These are phyloP conservation scores for Clavariopsis aquatica DNA, from an alignment of 495 filamentous ascomycete species.

Conservation along the genomic window DNA sequence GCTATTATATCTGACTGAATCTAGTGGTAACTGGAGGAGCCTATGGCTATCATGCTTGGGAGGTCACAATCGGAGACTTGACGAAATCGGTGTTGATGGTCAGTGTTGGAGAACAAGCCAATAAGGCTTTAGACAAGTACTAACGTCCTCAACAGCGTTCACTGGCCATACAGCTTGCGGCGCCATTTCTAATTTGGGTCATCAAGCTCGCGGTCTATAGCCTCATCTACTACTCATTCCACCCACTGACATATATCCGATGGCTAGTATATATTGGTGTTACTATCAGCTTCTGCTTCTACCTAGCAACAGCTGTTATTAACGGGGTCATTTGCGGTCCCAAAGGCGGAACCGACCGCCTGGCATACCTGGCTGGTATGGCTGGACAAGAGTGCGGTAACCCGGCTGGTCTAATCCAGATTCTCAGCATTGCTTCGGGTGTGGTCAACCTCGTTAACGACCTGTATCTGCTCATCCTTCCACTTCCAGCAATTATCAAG, in stretches of 20 bases:
- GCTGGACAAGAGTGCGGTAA: conserved; percentile 1
- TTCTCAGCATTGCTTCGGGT: neutral
- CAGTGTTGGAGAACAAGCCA: neutral
- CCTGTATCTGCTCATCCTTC: conserved; percentile 8
- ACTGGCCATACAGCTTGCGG: neutral
- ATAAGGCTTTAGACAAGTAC: neutral
- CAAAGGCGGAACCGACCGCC: conserved; percentile 1
- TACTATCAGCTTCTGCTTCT: neutral
- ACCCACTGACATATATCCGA: neutral
- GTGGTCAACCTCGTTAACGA: conserved; percentile 21
- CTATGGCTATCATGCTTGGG: conserved; percentile 18
- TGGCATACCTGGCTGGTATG: conserved; percentile 14
- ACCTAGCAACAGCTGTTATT: neutral
- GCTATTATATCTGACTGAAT: neutral
- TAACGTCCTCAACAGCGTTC: neutral
- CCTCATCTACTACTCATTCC: conserved; percentile 8
- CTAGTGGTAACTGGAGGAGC: neutral
- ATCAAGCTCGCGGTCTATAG: conserved; percentile 11
- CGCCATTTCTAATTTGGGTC: neutral
- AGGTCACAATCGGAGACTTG: conserved; percentile 9
- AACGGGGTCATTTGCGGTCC: conserved; percentile 5
- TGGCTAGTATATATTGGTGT: conserved; percentile 5
- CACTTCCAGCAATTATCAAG: conserved; percentile 5
- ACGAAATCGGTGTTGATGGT: conserved; percentile 13
- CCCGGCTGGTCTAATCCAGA: neutral